These are phyloP conservation scores for Claviceps fusiformis DNA, from an alignment of 2,329 filamentous ascomycete species.

Conservation along the genomic window DNA sequence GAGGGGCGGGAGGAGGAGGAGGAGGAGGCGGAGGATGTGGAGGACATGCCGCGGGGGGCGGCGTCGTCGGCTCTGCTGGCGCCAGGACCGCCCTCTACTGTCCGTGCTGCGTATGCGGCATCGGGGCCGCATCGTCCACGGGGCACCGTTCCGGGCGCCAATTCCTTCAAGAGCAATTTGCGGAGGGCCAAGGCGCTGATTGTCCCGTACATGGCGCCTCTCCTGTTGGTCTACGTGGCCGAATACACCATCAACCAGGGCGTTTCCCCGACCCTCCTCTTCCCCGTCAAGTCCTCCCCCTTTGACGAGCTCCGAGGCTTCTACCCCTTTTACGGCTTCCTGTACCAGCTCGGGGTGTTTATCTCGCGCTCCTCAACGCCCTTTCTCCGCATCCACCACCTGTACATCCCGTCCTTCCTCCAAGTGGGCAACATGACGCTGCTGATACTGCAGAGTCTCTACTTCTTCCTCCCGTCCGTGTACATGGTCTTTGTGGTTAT, in stretches of 20 bases:
- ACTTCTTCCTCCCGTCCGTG: constrained; percentile 70
- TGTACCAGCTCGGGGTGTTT: constrained; percentile 93
- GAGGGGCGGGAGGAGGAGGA: constrained; percentile 6
- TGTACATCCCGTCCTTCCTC: constrained; percentile 72
- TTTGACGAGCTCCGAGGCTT: constrained; percentile 75
- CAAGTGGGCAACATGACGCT: constrained; percentile 67
- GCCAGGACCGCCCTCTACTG: constrained; percentile 26
- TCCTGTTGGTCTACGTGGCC: constrained; percentile 84
- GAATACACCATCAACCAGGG: constrained; percentile 98
- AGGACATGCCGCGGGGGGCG: constrained; percentile 19
- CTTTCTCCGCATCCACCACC: constrained; percentile 64
- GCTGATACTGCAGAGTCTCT: constrained; percentile 62
- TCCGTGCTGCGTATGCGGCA: constrained; percentile 26
- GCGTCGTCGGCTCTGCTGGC: constrained; percentile 36
- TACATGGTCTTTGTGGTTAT: constrained; percentile 75
- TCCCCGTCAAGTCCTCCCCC: constrained; percentile 61
- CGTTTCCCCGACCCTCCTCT: constrained; percentile 78
- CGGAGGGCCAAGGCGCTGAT: constrained; percentile 57
- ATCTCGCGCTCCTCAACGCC: constrained; percentile 84
- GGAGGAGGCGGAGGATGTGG: constrained; percentile 12
- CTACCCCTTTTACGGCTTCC: constrained; percentile 87
- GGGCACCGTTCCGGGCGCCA: too few species aligned
- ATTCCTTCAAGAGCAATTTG: constrained; percentile 37
- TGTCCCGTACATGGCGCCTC: constrained; percentile 72
- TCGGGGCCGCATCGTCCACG: constrained; percentile 5